Percentiles rank a stretch among this genome's conserved stretches.
Evolutionary conservation across 2,329 filamentous ascomycete genomes (phyloP).

Genomic region (Drechmeria coniospora): DNA sequence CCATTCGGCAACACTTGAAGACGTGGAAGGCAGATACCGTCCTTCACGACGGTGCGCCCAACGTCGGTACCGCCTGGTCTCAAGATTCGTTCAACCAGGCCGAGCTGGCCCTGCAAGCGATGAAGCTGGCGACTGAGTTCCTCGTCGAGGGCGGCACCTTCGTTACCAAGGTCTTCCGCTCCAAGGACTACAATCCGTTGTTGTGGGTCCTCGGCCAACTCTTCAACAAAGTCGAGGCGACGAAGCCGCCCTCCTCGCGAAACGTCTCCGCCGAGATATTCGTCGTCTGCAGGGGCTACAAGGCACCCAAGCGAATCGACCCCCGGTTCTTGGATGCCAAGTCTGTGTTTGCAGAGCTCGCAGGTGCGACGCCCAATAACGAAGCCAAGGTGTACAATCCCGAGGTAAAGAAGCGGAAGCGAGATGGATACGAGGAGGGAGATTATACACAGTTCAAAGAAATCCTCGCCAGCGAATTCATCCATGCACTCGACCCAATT

Average conservation of each 20-base stretch:
- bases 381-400: conserved; percentile 98
- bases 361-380: conserved; percentile 75
- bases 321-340: conserved; percentile 82
- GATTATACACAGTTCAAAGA: conserved; percentile 91
- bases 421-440: conserved; percentile 94
- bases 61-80: conserved; percentile 94
- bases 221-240: conserved; percentile 89
- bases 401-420: conserved; percentile 91
- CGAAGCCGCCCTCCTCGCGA: conserved; percentile 87
- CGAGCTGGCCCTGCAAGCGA: conserved; percentile 73
- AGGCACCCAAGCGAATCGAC: conserved; percentile 86
- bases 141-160: conserved; percentile 79
- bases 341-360: conserved; percentile 84
- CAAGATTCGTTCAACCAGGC: conserved; percentile 98
- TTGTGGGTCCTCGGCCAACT: conserved; percentile 97
- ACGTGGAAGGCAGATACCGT: conserved; percentile 94
- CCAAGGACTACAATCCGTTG: conserved; percentile 90
- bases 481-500: conserved; percentile 86
- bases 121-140: conserved; percentile 93
- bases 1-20: conserved; percentile 78
- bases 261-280: conserved; percentile 98
- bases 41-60: conserved; percentile 90
- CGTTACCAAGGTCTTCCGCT: conserved; percentile 93
- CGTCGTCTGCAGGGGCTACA: conserved; percentile 89
- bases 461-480: conserved; percentile 76